phyloP scores from a whole-genome alignment of 2,329 filamentous ascomycete species.

The Colletotrichum siamense region DNA sequence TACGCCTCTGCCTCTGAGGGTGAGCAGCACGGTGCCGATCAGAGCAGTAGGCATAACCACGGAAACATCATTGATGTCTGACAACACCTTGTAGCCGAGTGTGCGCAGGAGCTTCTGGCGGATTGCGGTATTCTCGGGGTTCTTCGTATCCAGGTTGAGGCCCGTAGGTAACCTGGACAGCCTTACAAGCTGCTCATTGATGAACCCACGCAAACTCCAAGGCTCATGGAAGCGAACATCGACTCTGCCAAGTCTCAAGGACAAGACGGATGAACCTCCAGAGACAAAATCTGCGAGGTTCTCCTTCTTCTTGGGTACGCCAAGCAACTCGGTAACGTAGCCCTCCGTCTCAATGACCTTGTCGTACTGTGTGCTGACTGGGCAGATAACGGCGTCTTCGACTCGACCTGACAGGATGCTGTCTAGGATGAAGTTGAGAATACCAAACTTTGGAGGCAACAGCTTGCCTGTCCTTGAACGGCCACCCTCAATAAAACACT shows the following conservation, averaged over 20 bases:
- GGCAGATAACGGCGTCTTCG: conserved; percentile 90
- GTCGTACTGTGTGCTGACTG: conserved; percentile 97
- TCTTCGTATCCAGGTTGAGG: conserved; percentile 50
- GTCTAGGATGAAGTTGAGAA: conserved; percentile 89
- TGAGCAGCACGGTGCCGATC: conserved; percentile 92
- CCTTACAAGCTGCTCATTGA: conserved; percentile 75
- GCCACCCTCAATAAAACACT: conserved; percentile 97
- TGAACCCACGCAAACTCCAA: conserved; percentile 86
- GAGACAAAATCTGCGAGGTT: conserved; percentile 90
- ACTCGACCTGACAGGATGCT: conserved; percentile 88
- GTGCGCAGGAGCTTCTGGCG: conserved; percentile 80
- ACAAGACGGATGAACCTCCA: conserved; percentile 83
- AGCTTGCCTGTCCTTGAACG: conserved; percentile 93
- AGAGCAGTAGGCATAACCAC: conserved; percentile 98
- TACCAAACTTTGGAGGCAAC: conserved; percentile 92
- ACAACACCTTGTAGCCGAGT: conserved; percentile 88
- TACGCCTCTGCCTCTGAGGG: conserved; percentile 88
- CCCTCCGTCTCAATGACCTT: conserved; percentile 98
- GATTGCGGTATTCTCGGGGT: conserved; percentile 56
- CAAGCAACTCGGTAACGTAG: conserved; percentile 92
- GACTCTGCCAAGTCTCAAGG: conserved; percentile 85
- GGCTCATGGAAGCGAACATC: conserved; percentile 97
- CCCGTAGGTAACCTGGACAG: conserved; percentile 55
- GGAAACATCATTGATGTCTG: conserved; percentile 93
- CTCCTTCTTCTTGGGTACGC: conserved; percentile 94